phyloP scores from a whole-genome alignment of 495 filamentous ascomycete genomes.

The Pseudomonodictys pantanalensis region DNA sequence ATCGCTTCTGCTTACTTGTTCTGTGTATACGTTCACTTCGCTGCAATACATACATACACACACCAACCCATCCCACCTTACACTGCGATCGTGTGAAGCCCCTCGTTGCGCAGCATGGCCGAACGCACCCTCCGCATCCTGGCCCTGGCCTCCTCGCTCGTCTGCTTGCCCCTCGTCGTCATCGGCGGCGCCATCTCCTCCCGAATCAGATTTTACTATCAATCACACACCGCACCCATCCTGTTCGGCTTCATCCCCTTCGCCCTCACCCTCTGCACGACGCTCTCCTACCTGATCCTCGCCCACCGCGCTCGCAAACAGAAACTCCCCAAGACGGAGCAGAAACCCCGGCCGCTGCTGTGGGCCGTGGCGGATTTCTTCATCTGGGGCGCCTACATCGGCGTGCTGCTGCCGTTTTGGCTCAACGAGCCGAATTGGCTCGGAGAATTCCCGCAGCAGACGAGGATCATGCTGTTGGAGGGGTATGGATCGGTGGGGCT shows the following conservation, averaged over 20 bases:
- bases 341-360: background rate
- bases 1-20: too few species aligned
- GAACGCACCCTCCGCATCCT: background rate
- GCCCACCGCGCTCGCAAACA: background rate
- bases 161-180: background rate
- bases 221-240: background rate
- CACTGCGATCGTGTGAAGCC: too few species aligned
- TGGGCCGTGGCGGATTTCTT: background rate
- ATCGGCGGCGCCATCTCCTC: background rate
- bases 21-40: too few species aligned
- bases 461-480: background rate
- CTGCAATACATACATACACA: too few species aligned
- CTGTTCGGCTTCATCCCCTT: background rate
- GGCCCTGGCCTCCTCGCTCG: background rate
- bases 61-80: too few species aligned
- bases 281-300: background rate
- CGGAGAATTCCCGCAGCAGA: background rate
- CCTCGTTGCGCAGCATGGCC: too few species aligned
- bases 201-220: background rate
- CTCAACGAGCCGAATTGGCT: background rate
- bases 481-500: background rate
- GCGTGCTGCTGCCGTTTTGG: background rate
- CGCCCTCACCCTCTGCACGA: background rate
- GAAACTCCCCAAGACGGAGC: background rate
- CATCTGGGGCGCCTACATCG: background rate